phyloP scores from a whole-genome alignment of 2,329 filamentous ascomycete genomes.

The Chrysoporthe deuterocubensis region DNA sequence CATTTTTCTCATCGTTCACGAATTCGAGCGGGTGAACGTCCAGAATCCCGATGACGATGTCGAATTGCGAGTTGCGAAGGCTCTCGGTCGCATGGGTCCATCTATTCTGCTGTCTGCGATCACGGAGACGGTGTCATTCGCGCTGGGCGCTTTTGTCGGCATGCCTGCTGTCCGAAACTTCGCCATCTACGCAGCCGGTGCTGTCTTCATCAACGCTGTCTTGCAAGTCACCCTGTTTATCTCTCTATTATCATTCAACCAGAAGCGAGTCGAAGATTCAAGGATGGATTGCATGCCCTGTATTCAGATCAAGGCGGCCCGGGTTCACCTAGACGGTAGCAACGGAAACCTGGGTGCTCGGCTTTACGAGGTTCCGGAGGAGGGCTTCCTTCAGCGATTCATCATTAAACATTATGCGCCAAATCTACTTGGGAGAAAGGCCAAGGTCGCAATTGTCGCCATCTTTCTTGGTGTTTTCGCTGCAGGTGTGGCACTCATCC shows the following conservation, averaged over 20 bases:
- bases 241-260: constrained; percentile 88
- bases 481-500: constrained; percentile 81
- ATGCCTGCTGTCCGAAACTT: constrained; percentile 99
- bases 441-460: constrained; percentile 76
- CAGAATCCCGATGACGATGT: constrained; percentile 89
- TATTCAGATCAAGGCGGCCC: constrained; percentile 76
- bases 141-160: constrained; percentile 88
- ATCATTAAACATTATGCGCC: constrained; percentile 92
- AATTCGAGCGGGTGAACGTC: constrained; percentile 93
- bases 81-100: constrained; percentile 94
- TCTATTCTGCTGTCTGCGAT: constrained; percentile 95
- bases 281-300: constrained; percentile 93
- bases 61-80: constrained; percentile 81
- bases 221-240: constrained; percentile 97
- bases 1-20: constrained; percentile 97
- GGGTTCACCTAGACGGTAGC: constrained; percentile 65
- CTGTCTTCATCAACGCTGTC: constrained; percentile 96
- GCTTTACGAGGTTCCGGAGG: constrained; percentile 77
- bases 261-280: constrained; percentile 84
- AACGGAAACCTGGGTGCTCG: constrained; percentile 63
- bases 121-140: constrained; percentile 92
- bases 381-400: constrained; percentile 81
- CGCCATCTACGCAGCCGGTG: constrained; percentile 92
- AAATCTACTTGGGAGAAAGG: constrained; percentile 75
- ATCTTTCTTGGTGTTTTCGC: constrained; percentile 88